Conservation (phyloP, 73 alveolate species). For the Vitrella brassicaformis region DNA sequence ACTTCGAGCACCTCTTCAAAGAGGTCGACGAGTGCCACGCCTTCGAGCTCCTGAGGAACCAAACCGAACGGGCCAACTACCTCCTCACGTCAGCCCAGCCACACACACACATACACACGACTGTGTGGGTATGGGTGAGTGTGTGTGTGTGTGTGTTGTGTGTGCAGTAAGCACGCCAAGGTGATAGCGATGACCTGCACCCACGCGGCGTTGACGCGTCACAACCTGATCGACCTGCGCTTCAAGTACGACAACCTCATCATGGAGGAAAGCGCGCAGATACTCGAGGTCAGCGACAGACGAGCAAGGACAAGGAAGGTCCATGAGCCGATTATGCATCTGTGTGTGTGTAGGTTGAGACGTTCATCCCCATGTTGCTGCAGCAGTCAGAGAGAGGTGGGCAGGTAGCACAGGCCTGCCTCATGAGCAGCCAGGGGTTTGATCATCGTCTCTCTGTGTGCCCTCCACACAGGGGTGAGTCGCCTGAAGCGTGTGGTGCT, state of each 20-base stretch:
- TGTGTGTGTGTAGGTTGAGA: conserved; percentile 34
- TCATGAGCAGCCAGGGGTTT: no score
- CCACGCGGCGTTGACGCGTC: conserved; percentile 68
- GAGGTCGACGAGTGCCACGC: conserved; percentile 33
- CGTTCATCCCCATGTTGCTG: conserved; percentile 61
- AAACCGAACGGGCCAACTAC: conserved; percentile 22
- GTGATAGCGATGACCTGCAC: conserved; percentile 78
- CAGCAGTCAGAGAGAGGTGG: conserved; percentile 40
- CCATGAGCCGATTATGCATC: not conserved
- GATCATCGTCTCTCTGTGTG: no score
- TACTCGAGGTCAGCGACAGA: conserved; percentile 27
- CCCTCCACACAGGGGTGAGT: no score
- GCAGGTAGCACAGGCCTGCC: conserved; percentile 23
- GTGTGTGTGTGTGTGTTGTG: no score
- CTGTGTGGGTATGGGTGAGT: not conserved
- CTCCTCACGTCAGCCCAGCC: conserved; percentile 13
- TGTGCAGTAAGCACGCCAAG: conserved; percentile 45
- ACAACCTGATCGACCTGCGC: conserved; percentile 10
- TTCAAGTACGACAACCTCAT: conserved; percentile 41
- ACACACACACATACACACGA: not conserved
- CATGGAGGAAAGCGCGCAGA: conserved; percentile 69
- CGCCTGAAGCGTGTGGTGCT: conserved; percentile 65
- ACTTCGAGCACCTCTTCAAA: conserved; percentile 23
- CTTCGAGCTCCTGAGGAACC: conserved; percentile 24
- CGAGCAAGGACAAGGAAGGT: not conserved